Evolutionary conservation across 1,139 yeast genomes (phyloP), one percentile per base, ranked within the genome.

Genomic region (Hyphopichia pseudoburtonii): DNA sequence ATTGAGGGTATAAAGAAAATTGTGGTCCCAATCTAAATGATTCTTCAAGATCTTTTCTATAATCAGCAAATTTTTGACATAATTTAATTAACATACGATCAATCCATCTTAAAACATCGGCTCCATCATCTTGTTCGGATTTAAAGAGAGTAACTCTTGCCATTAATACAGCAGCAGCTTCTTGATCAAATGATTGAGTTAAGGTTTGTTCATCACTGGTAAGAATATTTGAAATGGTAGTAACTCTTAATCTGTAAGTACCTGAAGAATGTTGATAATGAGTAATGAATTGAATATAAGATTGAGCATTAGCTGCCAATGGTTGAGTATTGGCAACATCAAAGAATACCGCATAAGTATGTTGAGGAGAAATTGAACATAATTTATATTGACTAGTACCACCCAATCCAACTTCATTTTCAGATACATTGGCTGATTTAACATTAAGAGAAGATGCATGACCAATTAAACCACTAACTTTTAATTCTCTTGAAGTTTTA

Each of bases 161-260:
- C 89, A 90, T 87, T 47, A 92, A 73, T 1, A 90, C 97, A 7
- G 97, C 96, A 9, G 98, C 97, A 15, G 97, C 97, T 63, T 92
- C 98, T 69, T 94, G 98, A 64, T 92, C 99, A 62, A 92, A 92
- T n/a, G 94, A 71, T 48, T 70, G 74, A 17, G 82, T 70, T 50
- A 72, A 65, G n/a, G 67, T 57, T 45, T 68, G 66, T 48, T 71
- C 76, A 45, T 71, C 77, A 36, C 70, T 57, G 12, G 73, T 78
- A 54, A 83, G 67, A 49, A 78, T 76, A 50, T 87, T 82, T 30
- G 83, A 81, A 26, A 87, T 74, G 1, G 98, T 92, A 21, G 98
- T 92, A 32, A 92, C 97, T 54, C 97, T 81, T 44, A 88, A 74
- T 59, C 97, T 79, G 59, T 81, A 86, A 14, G 92, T 75, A 47